Base-by-base conservation (phyloP, 495 filamentous ascomycete species). In the Penicillium atrosanguineum region DNA sequence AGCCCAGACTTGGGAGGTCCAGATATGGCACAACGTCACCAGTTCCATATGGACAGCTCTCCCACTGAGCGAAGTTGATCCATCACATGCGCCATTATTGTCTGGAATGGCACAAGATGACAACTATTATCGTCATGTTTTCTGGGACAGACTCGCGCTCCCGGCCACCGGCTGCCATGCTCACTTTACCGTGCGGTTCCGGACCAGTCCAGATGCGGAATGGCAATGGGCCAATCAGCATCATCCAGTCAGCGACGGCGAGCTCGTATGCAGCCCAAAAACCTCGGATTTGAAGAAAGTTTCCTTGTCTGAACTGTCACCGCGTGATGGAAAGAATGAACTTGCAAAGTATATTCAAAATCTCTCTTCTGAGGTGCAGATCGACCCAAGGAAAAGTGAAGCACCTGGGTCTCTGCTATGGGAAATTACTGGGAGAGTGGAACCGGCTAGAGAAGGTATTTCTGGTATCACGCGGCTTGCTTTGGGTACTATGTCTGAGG, bases 171-270 rank as follows among this genome's bases (percentile, higher is more conserved):
- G 49, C 15, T 68, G 65, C 47, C 46, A 70, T 48, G 63, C 85
- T 1, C 75, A 71, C 15, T 96, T 96, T 59, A 95, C 91, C 0
- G 61, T 93, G 44, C 89, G 89, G 48, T 93, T 85, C 60, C 83
- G 90, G 8, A 74, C 75, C 12, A 62, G 67, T 3, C 63, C 72
- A 8, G 69, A 68, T 29, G 72, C 46, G 46, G 83, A 62, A 55
- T 95, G 91, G 90, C 84, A 78, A 50, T 96, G 91, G 91, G 80
- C 79, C 12, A 84, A 85, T 50, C 81, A 90, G 50, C 75, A 82
- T 43, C 80, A 80, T 45, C 74, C 76, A 6, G 56, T 79, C 1
- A 68, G 66, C 16, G 85, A 94, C 60, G 90, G 90, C 5, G 72
- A 83, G 29, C 63, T 92, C 16, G 63, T 88, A 20, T 65, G 58